Evolutionary conservation across 768 basidiomycete genomes (phyloP), one percentile per base, ranked within the genome.

Genomic region (Boletus sensibilis): DNA sequence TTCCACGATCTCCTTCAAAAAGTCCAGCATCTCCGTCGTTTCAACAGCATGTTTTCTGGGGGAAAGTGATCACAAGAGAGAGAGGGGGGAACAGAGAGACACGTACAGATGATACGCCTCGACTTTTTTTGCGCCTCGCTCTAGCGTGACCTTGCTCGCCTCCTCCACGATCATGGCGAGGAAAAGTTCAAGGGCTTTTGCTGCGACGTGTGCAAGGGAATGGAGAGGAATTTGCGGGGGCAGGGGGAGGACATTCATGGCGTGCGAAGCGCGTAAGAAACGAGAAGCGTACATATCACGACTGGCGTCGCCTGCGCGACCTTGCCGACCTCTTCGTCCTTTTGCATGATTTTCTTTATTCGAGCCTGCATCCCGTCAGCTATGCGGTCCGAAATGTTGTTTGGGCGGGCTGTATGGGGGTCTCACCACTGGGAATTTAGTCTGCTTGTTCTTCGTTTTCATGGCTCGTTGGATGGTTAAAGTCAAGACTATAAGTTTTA

Each of bases 291-390:
- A 97, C 96, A 98, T 65, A 98, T 97, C 55, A 98, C 92, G 57
- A 98, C 83, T 1, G 96, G 96, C 5, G 95, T 96, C 27, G 93
- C 94, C 69, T 94, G 92, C 3, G 96, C 94, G 33, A 98, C 93
- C 72, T 98, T 98, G 55, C 96, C 96, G 20, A 98, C 96, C 69
- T 98, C 96, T 69, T 98, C 96, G 68, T 98, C 96, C 70, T 94
- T 94, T 78, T 98, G 96, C 92, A 98, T 98, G 53, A 98, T 97
- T 78, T 93, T 92, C 82, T 98, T 98, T 77, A 98, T 98, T 43
- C 96, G 88, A 4, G 96, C 95, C 94, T 96, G 34, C 23, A 20
- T 57, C n/a, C 27, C 18, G 40, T 68, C 43, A 67, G 63, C 29
- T 18, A 31, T 55, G 29, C 18, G 34, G 21, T 41, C 27, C 29